Evolutionary conservation across 495 filamentous ascomycete species (phyloP).

Genomic region (Lindgomyces ingoldianus): DNA sequence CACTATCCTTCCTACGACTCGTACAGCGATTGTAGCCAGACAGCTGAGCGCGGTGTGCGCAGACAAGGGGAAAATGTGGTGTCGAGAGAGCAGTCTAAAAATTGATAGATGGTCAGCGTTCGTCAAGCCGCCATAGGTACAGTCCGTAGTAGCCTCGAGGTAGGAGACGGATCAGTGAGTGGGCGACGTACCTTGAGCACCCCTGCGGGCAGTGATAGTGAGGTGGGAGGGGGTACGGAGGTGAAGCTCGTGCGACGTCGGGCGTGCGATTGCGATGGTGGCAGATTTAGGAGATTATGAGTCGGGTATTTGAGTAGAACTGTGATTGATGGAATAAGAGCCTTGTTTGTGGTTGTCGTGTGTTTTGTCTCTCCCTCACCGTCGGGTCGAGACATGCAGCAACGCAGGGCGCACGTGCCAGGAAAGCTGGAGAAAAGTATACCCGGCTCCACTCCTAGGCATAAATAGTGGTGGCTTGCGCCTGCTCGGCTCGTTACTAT

Average conservation of each 20-base stretch:
- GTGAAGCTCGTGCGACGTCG: conserved; percentile 14
- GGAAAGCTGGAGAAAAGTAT: neutral
- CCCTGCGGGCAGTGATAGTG: conserved; percentile 11
- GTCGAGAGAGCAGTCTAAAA: neutral
- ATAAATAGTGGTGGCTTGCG: too few relatives aligned
- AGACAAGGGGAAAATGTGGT: neutral
- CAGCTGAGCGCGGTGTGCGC: neutral
- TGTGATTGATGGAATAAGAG: conserved; percentile 19
- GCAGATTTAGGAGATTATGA: neutral
- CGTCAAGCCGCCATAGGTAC: neutral
- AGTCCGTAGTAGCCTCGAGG: neutral
- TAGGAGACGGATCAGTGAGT: neutral
- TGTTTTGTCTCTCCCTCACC: neutral
- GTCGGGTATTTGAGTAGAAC: neutral
- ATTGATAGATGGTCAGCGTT: neutral
- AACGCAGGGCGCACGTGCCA: neutral
- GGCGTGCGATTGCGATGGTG: neutral
- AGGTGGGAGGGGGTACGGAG: neutral
- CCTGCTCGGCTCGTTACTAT: neutral
- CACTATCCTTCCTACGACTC: neutral
- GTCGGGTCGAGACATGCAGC: neutral
- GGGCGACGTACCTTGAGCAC: conserved; percentile 19
- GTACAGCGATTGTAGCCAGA: neutral
- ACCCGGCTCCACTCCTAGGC: too few relatives aligned
- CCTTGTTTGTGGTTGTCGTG: conserved; percentile 14